Base-by-base conservation (phyloP, 129 eudicot genomes). In the Smallanthus sonchifolius region DNA sequence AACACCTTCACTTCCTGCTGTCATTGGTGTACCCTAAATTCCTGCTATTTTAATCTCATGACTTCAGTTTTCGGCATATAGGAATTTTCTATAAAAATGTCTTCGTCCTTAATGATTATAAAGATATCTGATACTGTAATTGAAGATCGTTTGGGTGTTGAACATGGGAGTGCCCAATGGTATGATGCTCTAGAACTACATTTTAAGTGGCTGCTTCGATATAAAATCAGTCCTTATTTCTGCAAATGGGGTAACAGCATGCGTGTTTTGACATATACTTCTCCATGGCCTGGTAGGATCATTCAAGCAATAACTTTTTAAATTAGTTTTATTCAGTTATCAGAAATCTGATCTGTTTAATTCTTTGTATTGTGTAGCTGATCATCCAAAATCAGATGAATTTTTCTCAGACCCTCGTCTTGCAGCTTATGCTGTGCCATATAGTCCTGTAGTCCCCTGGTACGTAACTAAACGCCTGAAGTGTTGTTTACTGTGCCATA, bases 351-450 rank as follows among this genome's bases (percentile, higher is more conserved):
- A 75, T 63, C 36, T 39, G 20, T 52, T 39, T 34, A 13, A 24
- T 11, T 77, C 49, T 49, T 32, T 34, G 44, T 60, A 10, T 74
- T 68, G 14, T 81, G 73, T 80, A 94, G 98, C 98, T 80, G 89
- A 86, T 82, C 96, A 94, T 83, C 98, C 98, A 57, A 94, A 94
- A 81, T 85, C 98, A 70, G 98, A 94, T 80, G 98, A 94, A 77
- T 90, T 90, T 81, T 83, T 84, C 72, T 90, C 93, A 65, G 93
- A 94, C 67, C 93, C 98, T 36, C 91, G 97, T 56, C 96, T 94
- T 84, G 97, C 98, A 51, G 98, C 98, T 83, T 94, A 94, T 82
- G 98, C 98, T 47, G 98, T 94, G 64, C 98, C 98, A 77, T 84
- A 86, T 83, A 80, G 86, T 73, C 98, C 97, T 65, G 91, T 94